A percentile compares a stretch with the other conserved stretches of the same genome.
These are phyloP conservation scores for Macrophomina phaseolina DNA, from an alignment of 2,329 filamentous ascomycete genomes.

Conservation along the genomic window DNA sequence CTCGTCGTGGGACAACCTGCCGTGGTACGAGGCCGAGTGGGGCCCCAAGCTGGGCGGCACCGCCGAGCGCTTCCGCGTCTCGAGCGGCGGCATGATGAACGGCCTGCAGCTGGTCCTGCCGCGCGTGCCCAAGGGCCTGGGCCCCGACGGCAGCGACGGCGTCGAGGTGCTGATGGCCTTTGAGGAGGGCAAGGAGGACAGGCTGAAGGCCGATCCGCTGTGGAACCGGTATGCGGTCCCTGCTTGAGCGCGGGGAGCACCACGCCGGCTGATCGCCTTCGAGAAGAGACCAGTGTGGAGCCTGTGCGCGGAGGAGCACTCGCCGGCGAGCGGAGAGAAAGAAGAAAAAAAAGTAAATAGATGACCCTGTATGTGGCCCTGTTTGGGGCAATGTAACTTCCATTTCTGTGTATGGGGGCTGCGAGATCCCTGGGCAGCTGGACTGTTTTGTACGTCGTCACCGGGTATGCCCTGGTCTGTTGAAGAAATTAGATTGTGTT, in stretches of 20 bases:
- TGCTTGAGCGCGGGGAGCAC: too few relatives aligned
- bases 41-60: not conserved
- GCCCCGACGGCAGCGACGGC: not conserved
- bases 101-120: constrained; percentile 14
- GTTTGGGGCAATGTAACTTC: not conserved
- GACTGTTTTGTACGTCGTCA: not conserved
- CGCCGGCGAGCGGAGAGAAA: too few relatives aligned
- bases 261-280: too few relatives aligned
- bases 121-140: not conserved
- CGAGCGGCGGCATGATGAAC: not conserved
- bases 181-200: not conserved
- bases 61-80: not conserved
- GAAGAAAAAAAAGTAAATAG: not conserved
- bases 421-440: not conserved
- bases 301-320: too few relatives aligned
- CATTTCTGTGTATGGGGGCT: not conserved
- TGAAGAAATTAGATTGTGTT: too few relatives aligned
- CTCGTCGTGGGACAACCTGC: not conserved
- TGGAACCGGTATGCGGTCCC: not conserved
- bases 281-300: too few relatives aligned
- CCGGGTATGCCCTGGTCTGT: not conserved
- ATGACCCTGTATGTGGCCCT: not conserved
- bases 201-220: not conserved
- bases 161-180: constrained; percentile 11
- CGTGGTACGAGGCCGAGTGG: constrained; percentile 2